Evolutionary conservation across 2,329 filamentous ascomycete species (phyloP).

Genomic region (Aspergillus fischeri): DNA sequence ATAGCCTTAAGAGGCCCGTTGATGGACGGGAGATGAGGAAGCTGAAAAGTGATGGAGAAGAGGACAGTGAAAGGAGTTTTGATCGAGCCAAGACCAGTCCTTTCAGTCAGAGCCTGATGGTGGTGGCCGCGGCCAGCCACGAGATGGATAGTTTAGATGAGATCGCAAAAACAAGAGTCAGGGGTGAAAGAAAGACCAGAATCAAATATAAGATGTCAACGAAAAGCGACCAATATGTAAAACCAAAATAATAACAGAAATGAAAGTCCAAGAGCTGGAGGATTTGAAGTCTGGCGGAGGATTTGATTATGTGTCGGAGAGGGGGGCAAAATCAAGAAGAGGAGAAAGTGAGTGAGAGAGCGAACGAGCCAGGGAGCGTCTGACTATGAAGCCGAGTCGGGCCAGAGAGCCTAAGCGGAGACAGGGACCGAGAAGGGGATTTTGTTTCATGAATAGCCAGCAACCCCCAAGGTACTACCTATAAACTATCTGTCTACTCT

Average conservation of each 20-base stretch:
- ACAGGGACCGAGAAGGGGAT: not conserved
- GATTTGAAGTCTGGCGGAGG: not conserved
- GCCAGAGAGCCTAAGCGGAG: not conserved
- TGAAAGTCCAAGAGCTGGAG: not conserved
- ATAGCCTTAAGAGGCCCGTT: conserved; percentile 1
- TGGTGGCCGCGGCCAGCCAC: not conserved
- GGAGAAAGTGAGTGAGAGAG: not conserved
- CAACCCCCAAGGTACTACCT: not conserved
- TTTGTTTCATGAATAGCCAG: not conserved
- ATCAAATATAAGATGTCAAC: not conserved
- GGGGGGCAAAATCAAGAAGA: not conserved
- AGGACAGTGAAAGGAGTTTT: not conserved
- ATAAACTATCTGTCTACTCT: not conserved
- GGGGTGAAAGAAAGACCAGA: not conserved
- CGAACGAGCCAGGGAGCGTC: not conserved
- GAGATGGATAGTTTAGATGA: not conserved
- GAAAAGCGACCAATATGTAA: not conserved
- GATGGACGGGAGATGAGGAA: not conserved
- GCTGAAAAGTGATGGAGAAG: not conserved
- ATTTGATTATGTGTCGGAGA: not conserved
- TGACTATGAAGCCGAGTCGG: not conserved
- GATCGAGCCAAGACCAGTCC: not conserved
- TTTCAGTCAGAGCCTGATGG: not conserved
- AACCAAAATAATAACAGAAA: not conserved
- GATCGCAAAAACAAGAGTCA: not conserved